Conservation (phyloP, 768 basidiomycete genomes). For the Suillus variegatus region DNA sequence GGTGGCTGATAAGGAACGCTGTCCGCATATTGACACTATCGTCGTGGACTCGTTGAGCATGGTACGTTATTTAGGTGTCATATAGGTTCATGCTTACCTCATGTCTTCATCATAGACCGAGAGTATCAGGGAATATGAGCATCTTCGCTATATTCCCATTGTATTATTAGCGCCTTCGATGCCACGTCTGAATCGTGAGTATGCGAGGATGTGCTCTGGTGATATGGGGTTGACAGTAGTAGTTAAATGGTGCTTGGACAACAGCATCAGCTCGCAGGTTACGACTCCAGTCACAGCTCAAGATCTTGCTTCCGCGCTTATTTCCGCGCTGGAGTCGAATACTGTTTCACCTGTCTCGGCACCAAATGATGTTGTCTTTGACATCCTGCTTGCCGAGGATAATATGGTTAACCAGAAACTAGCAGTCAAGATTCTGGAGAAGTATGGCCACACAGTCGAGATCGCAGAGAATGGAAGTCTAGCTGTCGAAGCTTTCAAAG, state of each 20-base stretch:
- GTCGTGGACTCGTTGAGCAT: conserved; percentile 87
- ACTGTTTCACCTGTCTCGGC: conserved; percentile 87
- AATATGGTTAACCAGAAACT: conserved; percentile 96
- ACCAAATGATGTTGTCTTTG: conserved; percentile 84
- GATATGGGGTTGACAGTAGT: conserved; percentile 13
- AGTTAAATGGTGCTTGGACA: conserved; percentile 97
- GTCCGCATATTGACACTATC: conserved; percentile 92
- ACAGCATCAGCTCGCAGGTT: conserved; percentile 93
- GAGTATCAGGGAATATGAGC: conserved; percentile 86
- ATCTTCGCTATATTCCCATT: conserved; percentile 94
- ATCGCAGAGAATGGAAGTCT: conserved; percentile 97
- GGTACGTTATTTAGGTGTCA: conserved; percentile 49
- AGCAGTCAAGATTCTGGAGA: conserved; percentile 95
- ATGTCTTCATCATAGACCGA: conserved; percentile 63
- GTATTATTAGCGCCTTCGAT: conserved; percentile 84
- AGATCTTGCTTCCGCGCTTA: conserved; percentile 89
- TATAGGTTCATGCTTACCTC: conserved; percentile 15
- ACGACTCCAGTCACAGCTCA: conserved; percentile 87
- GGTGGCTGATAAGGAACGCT: conserved; percentile 77
- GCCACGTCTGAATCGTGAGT: conserved; percentile 73
- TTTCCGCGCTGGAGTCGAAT: conserved; percentile 93
- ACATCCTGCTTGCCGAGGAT: conserved; percentile 96
- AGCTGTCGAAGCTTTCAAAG: conserved; percentile 91
- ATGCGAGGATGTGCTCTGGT: conserved; percentile 9
- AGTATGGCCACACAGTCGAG: conserved; percentile 93